A percentile compares a stretch with the other conserved stretches of the same genome.
These are phyloP conservation scores for Auriculariales sp. DNA, from an alignment of 768 basidiomycete genomes.

Conservation along the genomic window DNA sequence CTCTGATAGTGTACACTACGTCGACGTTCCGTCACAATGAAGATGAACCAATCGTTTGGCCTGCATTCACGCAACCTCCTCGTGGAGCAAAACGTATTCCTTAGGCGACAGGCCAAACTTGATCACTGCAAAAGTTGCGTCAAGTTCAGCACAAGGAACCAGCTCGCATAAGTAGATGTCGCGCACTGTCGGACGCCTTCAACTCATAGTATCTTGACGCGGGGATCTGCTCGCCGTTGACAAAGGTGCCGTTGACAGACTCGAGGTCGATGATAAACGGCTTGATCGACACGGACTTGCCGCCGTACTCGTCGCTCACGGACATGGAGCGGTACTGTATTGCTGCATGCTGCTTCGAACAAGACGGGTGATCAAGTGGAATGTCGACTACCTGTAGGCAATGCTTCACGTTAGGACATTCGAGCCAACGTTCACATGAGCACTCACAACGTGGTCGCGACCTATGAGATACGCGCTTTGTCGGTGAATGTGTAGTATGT, in stretches of 20 bases:
- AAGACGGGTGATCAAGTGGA: slow-evolving; percentile 86
- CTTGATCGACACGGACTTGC: slow-evolving; percentile 25
- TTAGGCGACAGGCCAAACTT: slow-evolving; percentile 71
- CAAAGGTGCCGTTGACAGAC: slow-evolving; percentile 91
- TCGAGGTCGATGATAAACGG: slow-evolving; percentile 97
- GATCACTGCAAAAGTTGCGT: slow-evolving; percentile 38
- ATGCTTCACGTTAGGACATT: not conserved
- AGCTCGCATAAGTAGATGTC: slow-evolving; percentile 2
- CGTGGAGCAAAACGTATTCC: slow-evolving; percentile 78
- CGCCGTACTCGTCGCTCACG: slow-evolving; percentile 80
- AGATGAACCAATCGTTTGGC: no score
- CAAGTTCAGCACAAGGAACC: not conserved
- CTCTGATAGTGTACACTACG: no score
- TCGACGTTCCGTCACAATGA: no score
- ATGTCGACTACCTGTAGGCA: slow-evolving; percentile 41
- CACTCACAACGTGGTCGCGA: slow-evolving; percentile 66
- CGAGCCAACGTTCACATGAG: no score
- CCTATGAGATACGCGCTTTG: slow-evolving; percentile 94
- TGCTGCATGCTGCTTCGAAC: slow-evolving; percentile 95
- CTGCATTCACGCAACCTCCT: slow-evolving; percentile 36
- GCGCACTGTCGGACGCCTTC: slow-evolving; percentile 59
- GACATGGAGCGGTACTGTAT: slow-evolving; percentile 84
- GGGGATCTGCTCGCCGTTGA: slow-evolving; percentile 79
- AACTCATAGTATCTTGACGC: slow-evolving; percentile 79
- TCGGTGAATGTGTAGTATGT: slow-evolving; percentile 79